Base-by-base conservation (phyloP, 208 protist species). In the Crithidia mellificae region DNA sequence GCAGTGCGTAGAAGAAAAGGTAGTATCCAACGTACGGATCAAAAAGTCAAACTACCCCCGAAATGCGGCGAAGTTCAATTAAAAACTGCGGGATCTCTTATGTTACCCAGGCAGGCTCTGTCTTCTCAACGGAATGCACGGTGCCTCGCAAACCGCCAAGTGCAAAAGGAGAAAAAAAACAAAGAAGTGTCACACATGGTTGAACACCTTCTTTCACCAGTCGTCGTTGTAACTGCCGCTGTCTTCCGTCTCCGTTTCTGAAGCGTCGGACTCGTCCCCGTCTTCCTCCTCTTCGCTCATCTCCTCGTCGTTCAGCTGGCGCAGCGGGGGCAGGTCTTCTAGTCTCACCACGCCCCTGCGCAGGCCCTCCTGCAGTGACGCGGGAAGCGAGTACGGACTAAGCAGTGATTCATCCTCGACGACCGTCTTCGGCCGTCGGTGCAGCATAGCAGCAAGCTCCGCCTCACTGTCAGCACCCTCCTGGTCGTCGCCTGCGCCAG, bases 241-340 rank as follows among this genome's bases (percentile, higher is more conserved):
- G n/a, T n/a, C n/a, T n/a, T n/a, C n/a, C n/a, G n/a, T n/a, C n/a
- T n/a, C n/a, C n/a, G n/a, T n/a, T n/a, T n/a, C n/a, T n/a, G n/a
- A n/a, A n/a, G n/a, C 38, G 24, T 74, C 69, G 2, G 41, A 32
- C 20, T 34, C 36, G n/a, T 19, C 27, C 17, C 8, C 6, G 17
- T 51, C 68, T n/a, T 17, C 59, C 4, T 64, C 54, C 20, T 17
- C 15, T 8, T 51, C 38, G 4, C 44, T 34, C 30, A 22, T 17
- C 15, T 39, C 54, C n/a, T 43, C 46, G 5, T 39, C 54, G 12
- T 68, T 53, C 1, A 20, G 34, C 2, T 57, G 52, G 29, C 44
- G 36, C 19, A 75, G 12, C 5, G 70, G 36, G 2, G 62, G 70
- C 6, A 75, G 44, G 54, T 75, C 70, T 49, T 75, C 70, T 14